A percentile compares a stretch with the other conserved stretches of the same genome.
These are phyloP conservation scores for Musa acuminata DNA, from an alignment of 176 grass and related monocot genomes.

Conservation along the genomic window DNA sequence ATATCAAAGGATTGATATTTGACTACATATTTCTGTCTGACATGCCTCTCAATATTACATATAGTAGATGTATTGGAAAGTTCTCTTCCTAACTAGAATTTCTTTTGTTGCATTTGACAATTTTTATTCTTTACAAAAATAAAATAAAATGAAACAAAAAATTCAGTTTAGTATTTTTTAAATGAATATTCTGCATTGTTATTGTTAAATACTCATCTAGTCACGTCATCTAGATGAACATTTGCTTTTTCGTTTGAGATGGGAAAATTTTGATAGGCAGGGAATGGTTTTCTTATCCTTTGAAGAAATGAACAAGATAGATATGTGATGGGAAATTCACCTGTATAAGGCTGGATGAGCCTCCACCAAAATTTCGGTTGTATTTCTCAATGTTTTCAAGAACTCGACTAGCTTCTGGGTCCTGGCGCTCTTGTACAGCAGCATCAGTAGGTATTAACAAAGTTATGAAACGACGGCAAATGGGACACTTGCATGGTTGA, in stretches of 20 bases:
- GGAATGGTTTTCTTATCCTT: not conserved
- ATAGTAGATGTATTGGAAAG: no score
- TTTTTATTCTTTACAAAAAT: no score
- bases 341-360: slow-evolving; percentile 23
- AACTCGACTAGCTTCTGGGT: slow-evolving; percentile 15
- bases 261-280: not conserved
- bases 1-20: no score
- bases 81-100: no score
- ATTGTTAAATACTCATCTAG: not conserved
- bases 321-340: slow-evolving; percentile 11
- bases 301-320: not conserved
- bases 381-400: slow-evolving; percentile 23
- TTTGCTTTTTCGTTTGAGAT: not conserved
- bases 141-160: no score
- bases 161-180: no score
- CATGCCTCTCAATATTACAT: no score
- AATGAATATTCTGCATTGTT: no score
- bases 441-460: slow-evolving; percentile 30
- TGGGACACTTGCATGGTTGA: slow-evolving; percentile 26
- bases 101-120: no score
- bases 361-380: slow-evolving; percentile 24
- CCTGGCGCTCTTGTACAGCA: slow-evolving; percentile 21
- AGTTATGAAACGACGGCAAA: slow-evolving; percentile 27
- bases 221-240: not conserved
- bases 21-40: no score